Base-by-base conservation (phyloP, 2,329 filamentous ascomycete genomes). In the Pyrenochaeta sp. region DNA sequence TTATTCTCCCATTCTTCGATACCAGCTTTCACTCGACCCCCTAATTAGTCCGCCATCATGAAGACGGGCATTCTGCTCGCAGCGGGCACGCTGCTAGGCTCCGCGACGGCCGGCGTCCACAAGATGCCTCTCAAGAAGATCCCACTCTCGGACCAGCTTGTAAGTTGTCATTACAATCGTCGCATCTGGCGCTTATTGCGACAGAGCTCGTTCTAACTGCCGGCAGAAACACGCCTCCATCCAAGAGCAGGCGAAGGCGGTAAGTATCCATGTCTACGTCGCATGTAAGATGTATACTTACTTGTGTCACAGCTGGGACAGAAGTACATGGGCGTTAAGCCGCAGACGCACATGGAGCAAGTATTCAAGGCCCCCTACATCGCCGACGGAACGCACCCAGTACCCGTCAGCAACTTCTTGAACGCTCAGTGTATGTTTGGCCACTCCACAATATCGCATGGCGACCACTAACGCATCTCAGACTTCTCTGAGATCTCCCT, bases 51-150 rank as follows among this genome's bases (percentile, higher is more conserved):
- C 29, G 54, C 31, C 68, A 66, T 56, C 78, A 98, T 97, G 94
- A 97, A 96, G 89, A 87, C 87, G 78, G 83, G 88, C 80, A 82
- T 92, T 73, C 79, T 97, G 75, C 83, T 92, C 77, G 89, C 91
- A 76, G 87, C 87, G 80, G 87, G 88, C 72, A 84, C 88, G 82
- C 87, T 96, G 83, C 84, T 93, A 73, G 90, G 90, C 82, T 87
- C 89, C 76, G 90, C 90, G 75, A 85, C 90, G 75, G 94, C 92
- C 68, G 92, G 88, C 72, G 84, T 97, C 65, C 92, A 98, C 87
- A 96, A 92, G 85, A 89, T 97, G 86, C 95, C 96, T 85, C 89
- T 99, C 73, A 90, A 97, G 86, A 99, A 99, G 89, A 82, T 98
- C 59, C 90, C 95, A 66, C 83, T 99, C 54, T 85, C 88, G 44